A percentile compares a stretch with the other conserved stretches of the same genome.
Evolutionary conservation across 805 yeast genomes (phyloP).

Genomic region (Ogataea philodendri): DNA sequence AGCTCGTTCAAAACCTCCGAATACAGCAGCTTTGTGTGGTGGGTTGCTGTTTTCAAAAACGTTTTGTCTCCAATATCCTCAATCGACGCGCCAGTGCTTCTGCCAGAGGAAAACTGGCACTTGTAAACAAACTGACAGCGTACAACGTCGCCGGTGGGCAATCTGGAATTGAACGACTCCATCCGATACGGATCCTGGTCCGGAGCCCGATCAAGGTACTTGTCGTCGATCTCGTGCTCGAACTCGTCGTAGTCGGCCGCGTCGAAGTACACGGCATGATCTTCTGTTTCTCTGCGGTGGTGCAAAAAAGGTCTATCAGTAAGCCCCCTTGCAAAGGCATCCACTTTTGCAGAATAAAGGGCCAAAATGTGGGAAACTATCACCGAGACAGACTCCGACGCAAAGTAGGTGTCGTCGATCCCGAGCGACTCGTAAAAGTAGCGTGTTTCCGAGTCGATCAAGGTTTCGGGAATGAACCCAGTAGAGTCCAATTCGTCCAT

Average conservation of each 20-base stretch:
- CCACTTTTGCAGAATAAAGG: constrained; percentile 87
- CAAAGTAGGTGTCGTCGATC: constrained; percentile 89
- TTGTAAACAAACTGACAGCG: constrained; percentile 80
- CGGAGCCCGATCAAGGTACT: constrained; percentile 60
- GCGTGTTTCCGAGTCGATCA: constrained; percentile 80
- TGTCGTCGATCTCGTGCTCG: constrained; percentile 78
- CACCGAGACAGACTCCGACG: constrained; percentile 75
- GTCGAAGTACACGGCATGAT: constrained; percentile 90
- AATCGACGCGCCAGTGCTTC: constrained; percentile 44
- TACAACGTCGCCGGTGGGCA: constrained; percentile 46
- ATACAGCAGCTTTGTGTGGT: constrained; percentile 76
- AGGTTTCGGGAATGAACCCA: constrained; percentile 85
- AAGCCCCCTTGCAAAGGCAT: constrained; percentile 69
- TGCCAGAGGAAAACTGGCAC: constrained; percentile 47
- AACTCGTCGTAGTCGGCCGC: constrained; percentile 51
- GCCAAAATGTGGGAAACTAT: constrained; percentile 85
- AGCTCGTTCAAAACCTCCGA: constrained; percentile 68
- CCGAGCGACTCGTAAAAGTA: constrained; percentile 90
- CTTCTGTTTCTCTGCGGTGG: constrained; percentile 74
- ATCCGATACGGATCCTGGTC: constrained; percentile 54
- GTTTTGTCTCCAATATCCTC: constrained; percentile 72
- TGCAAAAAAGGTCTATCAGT: constrained; percentile 60
- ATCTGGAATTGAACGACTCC: constrained; percentile 74
- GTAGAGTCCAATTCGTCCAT: constrained; percentile 75
- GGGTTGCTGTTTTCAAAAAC: constrained; percentile 73